Conservation (phyloP, 352 stramenopile genomes). For the Pythium rishiriense region DNA sequence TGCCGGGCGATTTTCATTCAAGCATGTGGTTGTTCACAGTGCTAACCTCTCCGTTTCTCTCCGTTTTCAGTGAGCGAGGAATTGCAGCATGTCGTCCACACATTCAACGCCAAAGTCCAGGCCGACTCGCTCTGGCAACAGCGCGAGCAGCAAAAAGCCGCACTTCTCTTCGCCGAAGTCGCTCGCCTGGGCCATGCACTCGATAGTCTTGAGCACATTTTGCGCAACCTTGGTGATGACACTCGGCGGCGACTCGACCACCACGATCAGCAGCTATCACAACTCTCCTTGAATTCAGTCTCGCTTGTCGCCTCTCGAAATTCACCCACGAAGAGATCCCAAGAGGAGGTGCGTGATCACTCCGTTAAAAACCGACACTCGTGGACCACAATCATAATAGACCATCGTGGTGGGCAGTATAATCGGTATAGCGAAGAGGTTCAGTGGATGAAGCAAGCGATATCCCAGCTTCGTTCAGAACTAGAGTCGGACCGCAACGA, state of each 20-base stretch:
- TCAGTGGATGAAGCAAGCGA: slow-evolving; percentile 38
- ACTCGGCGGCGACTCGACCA: slow-evolving; percentile 40
- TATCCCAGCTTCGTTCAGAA: slow-evolving; percentile 51
- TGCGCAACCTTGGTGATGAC: slow-evolving; percentile 36
- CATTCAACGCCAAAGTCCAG: slow-evolving; percentile 64
- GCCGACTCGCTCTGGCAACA: slow-evolving; percentile 50
- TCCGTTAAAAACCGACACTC: too few species aligned
- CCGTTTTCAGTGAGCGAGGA: slow-evolving; percentile 34
- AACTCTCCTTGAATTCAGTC: background rate
- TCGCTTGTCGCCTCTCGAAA: slow-evolving; percentile 10
- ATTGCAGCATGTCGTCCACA: slow-evolving; percentile 46
- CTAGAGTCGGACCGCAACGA: slow-evolving; percentile 59
- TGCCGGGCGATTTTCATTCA: background rate
- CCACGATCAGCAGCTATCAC: slow-evolving; percentile 37
- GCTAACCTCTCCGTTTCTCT: background rate
- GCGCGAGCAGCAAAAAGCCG: slow-evolving; percentile 67
- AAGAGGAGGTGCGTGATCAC: slow-evolving; percentile 5
- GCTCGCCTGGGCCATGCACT: slow-evolving; percentile 49
- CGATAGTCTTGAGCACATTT: slow-evolving; percentile 37
- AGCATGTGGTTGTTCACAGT: background rate
- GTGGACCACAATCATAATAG: background rate
- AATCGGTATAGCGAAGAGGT: slow-evolving; percentile 43
- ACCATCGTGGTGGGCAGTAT: background rate
- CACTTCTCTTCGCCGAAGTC: slow-evolving; percentile 70
- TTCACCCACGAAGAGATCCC: slow-evolving; percentile 18